Evolutionary conservation across 169 alveolate species (phyloP), one percentile per base, ranked within the genome.

Genomic region (Plasmodium gaboni): DNA sequence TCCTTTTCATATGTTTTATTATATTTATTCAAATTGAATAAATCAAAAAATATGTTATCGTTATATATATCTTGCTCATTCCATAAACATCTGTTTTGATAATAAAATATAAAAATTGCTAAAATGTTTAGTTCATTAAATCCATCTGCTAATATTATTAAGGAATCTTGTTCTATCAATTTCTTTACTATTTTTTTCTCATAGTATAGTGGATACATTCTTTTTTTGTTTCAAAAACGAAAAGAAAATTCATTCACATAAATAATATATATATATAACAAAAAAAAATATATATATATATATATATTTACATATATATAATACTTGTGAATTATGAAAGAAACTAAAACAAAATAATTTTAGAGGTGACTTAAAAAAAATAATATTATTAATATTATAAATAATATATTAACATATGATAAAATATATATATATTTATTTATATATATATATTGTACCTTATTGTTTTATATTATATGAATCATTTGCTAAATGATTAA

Each of bases 61-160:
- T 86, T 51, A 32, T 60, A 19, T 8, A 44, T 24, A 57, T 50
- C 32, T 1, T 71, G 28, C 6, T 86, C 78, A 86, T 70, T 59
- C 92, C 92, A 86, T 65, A 86, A 55, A 48, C 92, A 70, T 4
- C 48, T 60, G 26, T 86, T 86, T 64, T 86, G 86, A 42, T 86
- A 86, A 64, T 86, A 86, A 44, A 86, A 86, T 60, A 86, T 61
- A 67, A 86, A 86, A 46, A 86, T 59, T 10, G 92, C 92, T 15
- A 86, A 28, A 28, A 86, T 86, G 69, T 72, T 86, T 15, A 86
- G 60, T 53, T 86, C 92, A 55, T 72, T 86, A 60, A 86, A 86
- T 9, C 92, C 92, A 53, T 86, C 87, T 42, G 92, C 87, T 17
- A 86, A 55, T 46, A 86, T 65, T 19, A 86, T 61, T 51, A 86